phyloP scores from a whole-genome alignment of 495 filamentous ascomycete genomes.

The Lasiosphaeriaceae sp. region DNA sequence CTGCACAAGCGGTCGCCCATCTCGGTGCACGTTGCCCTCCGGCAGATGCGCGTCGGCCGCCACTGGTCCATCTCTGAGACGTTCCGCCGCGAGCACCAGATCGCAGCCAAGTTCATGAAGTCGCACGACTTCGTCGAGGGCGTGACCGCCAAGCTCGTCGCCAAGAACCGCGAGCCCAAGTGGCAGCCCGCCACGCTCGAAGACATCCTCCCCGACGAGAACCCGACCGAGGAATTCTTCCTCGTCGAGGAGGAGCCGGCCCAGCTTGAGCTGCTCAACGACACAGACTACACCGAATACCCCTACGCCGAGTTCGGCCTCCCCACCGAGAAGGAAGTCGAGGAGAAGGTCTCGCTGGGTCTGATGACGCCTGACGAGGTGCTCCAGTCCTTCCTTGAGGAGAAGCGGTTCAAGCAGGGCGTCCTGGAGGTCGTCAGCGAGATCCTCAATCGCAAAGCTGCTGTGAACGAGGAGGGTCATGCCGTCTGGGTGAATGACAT shows the following conservation, averaged over 20 bases:
- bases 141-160: conserved; percentile 70
- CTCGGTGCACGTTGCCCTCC: conserved; percentile 74
- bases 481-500: no score
- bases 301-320: conserved; percentile 45
- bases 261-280: conserved; percentile 48
- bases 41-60: conserved; percentile 69
- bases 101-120: conserved; percentile 79
- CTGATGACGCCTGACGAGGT: conserved; percentile 37
- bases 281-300: conserved; percentile 58
- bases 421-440: conserved; percentile 55
- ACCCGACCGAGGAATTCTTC: conserved; percentile 61
- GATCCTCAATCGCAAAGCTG: conserved; percentile 51
- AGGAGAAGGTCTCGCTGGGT: conserved; percentile 45
- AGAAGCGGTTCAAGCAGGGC: conserved; percentile 48
- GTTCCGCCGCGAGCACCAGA: conserved; percentile 75
- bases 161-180: conserved; percentile 52
- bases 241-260: conserved; percentile 30
- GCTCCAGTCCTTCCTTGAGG: conserved; percentile 44
- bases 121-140: conserved; percentile 85
- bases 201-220: conserved; percentile 46
- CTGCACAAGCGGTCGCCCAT: conserved; percentile 76
- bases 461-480: not conserved
- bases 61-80: conserved; percentile 76
- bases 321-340: conserved; percentile 60
- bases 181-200: conserved; percentile 72